These are phyloP conservation scores for Gracilaria caudata DNA, from an alignment of 23 red algal genomes.

Conservation along the genomic window DNA sequence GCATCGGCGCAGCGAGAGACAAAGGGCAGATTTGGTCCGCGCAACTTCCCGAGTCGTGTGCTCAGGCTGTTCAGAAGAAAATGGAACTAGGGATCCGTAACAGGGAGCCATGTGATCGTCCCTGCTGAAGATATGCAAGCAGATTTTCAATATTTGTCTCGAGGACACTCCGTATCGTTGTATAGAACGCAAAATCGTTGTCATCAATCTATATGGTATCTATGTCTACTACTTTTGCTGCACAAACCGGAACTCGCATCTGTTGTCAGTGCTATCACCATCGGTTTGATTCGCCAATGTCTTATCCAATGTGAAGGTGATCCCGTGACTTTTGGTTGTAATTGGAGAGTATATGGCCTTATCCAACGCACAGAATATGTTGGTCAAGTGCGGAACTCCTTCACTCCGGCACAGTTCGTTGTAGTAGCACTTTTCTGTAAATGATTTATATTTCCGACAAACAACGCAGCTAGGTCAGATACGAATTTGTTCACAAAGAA, in stretches of 20 bases:
- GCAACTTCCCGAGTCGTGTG: slow-evolving; percentile 50
- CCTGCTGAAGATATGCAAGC: background rate
- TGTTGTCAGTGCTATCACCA: background rate
- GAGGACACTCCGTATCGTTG: background rate
- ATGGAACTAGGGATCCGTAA: slow-evolving; percentile 33
- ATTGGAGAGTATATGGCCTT: slow-evolving; percentile 68
- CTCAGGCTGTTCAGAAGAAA: slow-evolving; percentile 58
- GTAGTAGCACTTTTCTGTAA: slow-evolving; percentile 76
- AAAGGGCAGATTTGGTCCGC: slow-evolving; percentile 29
- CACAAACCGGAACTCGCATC: slow-evolving; percentile 63
- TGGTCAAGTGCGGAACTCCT: slow-evolving; percentile 72
- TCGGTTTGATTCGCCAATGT: slow-evolving; percentile 63
- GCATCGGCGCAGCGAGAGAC: slow-evolving; percentile 51
- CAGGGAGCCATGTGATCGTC: background rate
- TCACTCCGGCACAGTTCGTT: slow-evolving; percentile 65
- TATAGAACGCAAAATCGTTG: slow-evolving; percentile 31
- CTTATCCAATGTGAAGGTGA: slow-evolving; percentile 61
- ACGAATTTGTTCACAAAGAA: background rate
- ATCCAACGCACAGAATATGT: slow-evolving; percentile 85
- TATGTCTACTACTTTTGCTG: slow-evolving; percentile 22
- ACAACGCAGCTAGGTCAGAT: background rate
- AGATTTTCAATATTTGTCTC: slow-evolving; percentile 2
- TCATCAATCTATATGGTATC: slow-evolving; percentile 13
- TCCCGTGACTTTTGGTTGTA: slow-evolving; percentile 31
- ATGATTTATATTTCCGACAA: slow-evolving; percentile 30